These are phyloP conservation scores for Microdochium nivale DNA, from an alignment of 2,329 filamentous ascomycete genomes.

Conservation along the genomic window DNA sequence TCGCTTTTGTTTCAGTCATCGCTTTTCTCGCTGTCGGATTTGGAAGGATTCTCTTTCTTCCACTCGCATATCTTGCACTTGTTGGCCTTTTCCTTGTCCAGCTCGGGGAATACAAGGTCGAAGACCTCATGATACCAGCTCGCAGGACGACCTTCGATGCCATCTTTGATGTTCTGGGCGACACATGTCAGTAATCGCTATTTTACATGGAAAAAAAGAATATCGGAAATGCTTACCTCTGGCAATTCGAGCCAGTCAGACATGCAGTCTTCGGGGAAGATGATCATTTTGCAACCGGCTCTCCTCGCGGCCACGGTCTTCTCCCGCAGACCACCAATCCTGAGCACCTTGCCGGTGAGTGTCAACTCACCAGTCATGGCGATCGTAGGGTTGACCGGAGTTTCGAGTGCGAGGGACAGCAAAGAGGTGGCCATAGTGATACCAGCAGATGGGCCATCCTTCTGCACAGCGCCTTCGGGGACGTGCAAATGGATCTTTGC, in stretches of 20 bases:
- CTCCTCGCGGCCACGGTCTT: constrained; percentile 94
- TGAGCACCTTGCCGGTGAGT: constrained; percentile 89
- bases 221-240: constrained; percentile 58
- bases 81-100: constrained; percentile 68
- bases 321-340: constrained; percentile 89
- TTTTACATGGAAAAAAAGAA: not conserved
- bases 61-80: constrained; percentile 56
- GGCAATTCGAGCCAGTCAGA: constrained; percentile 97
- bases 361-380: constrained; percentile 98
- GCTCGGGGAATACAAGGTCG: constrained; percentile 74
- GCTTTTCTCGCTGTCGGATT: constrained; percentile 26
- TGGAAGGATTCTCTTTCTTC: constrained; percentile 38
- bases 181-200: constrained; percentile 10
- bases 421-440: constrained; percentile 98
- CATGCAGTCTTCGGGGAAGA: constrained; percentile 92
- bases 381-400: constrained; percentile 71
- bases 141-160: constrained; percentile 83
- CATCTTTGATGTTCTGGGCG: constrained; percentile 89
- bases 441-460: constrained; percentile 87
- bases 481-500: constrained; percentile 94
- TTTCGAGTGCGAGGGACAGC: constrained; percentile 74
- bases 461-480: constrained; percentile 90
- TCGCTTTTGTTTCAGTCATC: constrained; percentile 19
- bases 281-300: constrained; percentile 84
- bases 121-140: constrained; percentile 95